Base-by-base conservation (phyloP, 495 filamentous ascomycete species). In the Penicillium malachiteum region DNA sequence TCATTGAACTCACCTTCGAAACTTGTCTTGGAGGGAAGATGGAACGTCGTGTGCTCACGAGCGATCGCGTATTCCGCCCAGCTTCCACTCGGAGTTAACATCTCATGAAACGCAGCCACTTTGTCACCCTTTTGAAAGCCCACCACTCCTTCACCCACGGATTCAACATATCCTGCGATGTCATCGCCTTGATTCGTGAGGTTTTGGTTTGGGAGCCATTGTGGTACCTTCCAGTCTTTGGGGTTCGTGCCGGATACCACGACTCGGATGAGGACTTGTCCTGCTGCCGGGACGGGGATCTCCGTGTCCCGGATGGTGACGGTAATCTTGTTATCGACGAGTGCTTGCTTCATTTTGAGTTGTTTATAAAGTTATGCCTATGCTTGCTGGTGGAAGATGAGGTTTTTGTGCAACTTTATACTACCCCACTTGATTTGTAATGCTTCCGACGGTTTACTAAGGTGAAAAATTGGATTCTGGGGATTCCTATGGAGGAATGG, bases 41-140 rank as follows among this genome's bases (percentile, higher is more conserved):
- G 85, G 62, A 90, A 91, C 0, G 87, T 90, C 0, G 86, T 83
- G 58, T 87, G 75, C 39, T 76, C 74, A 77, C 74, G 84, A 1
- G 80, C 79, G 39, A 91, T 65, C 12, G 85, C 84, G 64, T 90
- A 92, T 57, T 91, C 87, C 18, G 86, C 89, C 64, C 78, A 92
- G 51, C 75, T 80, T 14, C 88, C 88, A 30, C 71, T 62, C 1
- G 80, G 73, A 5, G 69, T 75, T 39, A 65, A 37, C 74, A 84
- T 81, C 65, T 87, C 67, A 63, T 91, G 87, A 65, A 90, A 89
- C 7, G 83, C 85, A 8, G 81, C 85, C 2, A 92, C 88, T 26
- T 84, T 80, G 61, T 91, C 88, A 31, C 88, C 87, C 2, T 74
- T 73, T 32, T 79, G 76, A 73, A 89, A 88, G 51, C 84, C 83